Conservation (phyloP, 2,329 filamentous ascomycete genomes). For the Nothomitra cinnamomea region DNA sequence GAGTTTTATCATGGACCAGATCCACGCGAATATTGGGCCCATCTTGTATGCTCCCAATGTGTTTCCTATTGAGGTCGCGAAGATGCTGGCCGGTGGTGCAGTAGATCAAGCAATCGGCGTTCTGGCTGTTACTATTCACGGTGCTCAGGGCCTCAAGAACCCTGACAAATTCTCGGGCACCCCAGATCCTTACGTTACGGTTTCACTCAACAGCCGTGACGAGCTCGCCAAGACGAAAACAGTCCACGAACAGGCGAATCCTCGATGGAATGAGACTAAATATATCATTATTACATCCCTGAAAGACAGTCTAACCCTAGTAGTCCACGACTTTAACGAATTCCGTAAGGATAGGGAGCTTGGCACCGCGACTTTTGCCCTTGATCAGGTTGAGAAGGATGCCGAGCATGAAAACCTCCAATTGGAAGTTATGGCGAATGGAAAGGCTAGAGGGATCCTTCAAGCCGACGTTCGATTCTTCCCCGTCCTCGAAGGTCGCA, state of each 20-base stretch:
- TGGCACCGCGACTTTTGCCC: constrained; percentile 65
- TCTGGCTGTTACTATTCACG: constrained; percentile 76
- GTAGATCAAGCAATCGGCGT: constrained; percentile 95
- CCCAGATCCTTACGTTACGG: constrained; percentile 72
- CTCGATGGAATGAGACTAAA: constrained; percentile 91
- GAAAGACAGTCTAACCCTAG: constrained; percentile 70
- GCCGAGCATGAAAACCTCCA: constrained; percentile 68
- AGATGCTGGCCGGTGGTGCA: constrained; percentile 87
- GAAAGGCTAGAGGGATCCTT: constrained; percentile 65
- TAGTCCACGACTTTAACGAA: constrained; percentile 85
- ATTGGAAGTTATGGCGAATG: constrained; percentile 69
- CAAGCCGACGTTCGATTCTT: constrained; percentile 84
- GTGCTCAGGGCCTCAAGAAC: constrained; percentile 85
- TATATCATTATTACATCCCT: constrained; percentile 90
- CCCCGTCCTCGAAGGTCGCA: constrained; percentile 63
- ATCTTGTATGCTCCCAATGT: constrained; percentile 99
- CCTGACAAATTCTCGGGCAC: constrained; percentile 84
- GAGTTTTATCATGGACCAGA: constrained; percentile 85
- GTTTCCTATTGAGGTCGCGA: constrained; percentile 95
- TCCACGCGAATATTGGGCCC: constrained; percentile 79
- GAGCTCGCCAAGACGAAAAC: constrained; percentile 81
- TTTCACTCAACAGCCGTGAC: constrained; percentile 70
- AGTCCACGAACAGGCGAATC: constrained; percentile 66
- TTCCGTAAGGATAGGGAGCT: constrained; percentile 93
- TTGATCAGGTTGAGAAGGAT: constrained; percentile 67